phyloP scores from a whole-genome alignment of 129 eudicot species.

The Lactuca saligna region DNA sequence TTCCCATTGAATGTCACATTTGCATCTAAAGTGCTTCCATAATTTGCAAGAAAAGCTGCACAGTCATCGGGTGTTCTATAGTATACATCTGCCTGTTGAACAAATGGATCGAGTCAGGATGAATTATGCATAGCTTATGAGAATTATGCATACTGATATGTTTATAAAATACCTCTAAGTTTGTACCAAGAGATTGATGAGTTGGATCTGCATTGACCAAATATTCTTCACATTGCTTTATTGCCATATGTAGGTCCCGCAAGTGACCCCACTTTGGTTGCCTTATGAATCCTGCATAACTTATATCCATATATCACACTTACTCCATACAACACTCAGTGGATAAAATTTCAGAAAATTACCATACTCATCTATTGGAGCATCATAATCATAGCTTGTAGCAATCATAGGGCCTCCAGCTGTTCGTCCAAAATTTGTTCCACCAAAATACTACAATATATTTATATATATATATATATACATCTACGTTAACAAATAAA shows the following conservation, averaged over 20 bases:
- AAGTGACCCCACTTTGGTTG: slow-evolving; percentile 89
- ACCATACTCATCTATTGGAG: slow-evolving; percentile 86
- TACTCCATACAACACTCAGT: background rate
- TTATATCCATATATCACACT: background rate
- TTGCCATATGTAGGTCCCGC: slow-evolving; percentile 66
- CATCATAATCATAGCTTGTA: slow-evolving; percentile 90
- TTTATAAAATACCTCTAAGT: slow-evolving; percentile 55
- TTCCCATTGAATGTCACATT: slow-evolving; percentile 65
- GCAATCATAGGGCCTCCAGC: slow-evolving; percentile 88
- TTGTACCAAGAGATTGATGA: slow-evolving; percentile 57
- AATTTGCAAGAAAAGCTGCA: slow-evolving; percentile 85
- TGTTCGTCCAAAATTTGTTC: slow-evolving; percentile 84
- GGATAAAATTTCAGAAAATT: slow-evolving; percentile 9
- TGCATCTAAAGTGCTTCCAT: slow-evolving; percentile 53
- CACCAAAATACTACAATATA: slow-evolving; percentile 69
- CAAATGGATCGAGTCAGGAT: slow-evolving; percentile 12
- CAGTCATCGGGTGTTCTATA: slow-evolving; percentile 54
- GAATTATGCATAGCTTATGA: slow-evolving; percentile 1
- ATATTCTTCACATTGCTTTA: slow-evolving; percentile 73
- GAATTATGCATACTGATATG: background rate
- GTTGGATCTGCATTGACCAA: slow-evolving; percentile 53
- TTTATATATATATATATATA: too few species aligned
- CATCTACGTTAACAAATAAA: background rate
- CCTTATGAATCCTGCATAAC: slow-evolving; percentile 55
- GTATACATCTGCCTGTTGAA: slow-evolving; percentile 70